A percentile compares a stretch with the other conserved stretches of the same genome.
These are phyloP conservation scores for Pholiota microspora DNA, from an alignment of 768 basidiomycete genomes.

Conservation along the genomic window DNA sequence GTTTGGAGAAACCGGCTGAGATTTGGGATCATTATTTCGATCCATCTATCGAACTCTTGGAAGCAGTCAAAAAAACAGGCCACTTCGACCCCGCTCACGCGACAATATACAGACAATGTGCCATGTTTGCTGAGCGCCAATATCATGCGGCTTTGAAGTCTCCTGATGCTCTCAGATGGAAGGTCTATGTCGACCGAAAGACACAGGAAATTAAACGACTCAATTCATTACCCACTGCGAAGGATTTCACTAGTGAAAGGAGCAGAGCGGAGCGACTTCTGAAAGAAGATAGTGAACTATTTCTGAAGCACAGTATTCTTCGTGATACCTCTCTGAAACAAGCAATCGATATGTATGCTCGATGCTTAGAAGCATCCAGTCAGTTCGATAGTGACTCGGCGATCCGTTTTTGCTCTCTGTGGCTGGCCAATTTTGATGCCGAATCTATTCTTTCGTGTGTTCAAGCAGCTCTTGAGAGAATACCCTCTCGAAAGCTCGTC, in stretches of 20 bases:
- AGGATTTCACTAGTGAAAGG: constrained; percentile 23
- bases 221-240: constrained; percentile 13
- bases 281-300: constrained; percentile 44
- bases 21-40: constrained; percentile 74
- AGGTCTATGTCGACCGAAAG: constrained; percentile 73
- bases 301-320: constrained; percentile 53
- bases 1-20: constrained; percentile 71
- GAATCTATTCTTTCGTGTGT: constrained; percentile 42
- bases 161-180: constrained; percentile 66
- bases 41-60: constrained; percentile 44
- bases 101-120: constrained; percentile 76
- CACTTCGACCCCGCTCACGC: constrained; percentile 35
- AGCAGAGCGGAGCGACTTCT: constrained; percentile 32
- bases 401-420: constrained; percentile 84
- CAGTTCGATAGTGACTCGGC: constrained; percentile 72
- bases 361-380: constrained; percentile 67
- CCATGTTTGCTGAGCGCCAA: constrained; percentile 87
- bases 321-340: constrained; percentile 64
- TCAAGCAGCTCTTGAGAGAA: constrained; percentile 44
- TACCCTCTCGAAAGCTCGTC: constrained; percentile 87
- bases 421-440: constrained; percentile 86
- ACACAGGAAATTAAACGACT: constrained; percentile 62
- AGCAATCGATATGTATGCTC: constrained; percentile 86
- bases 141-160: constrained; percentile 70
- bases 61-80: constrained; percentile 11